phyloP scores from a whole-genome alignment of 495 filamentous ascomycete species.

The Penicillium fimorum region DNA sequence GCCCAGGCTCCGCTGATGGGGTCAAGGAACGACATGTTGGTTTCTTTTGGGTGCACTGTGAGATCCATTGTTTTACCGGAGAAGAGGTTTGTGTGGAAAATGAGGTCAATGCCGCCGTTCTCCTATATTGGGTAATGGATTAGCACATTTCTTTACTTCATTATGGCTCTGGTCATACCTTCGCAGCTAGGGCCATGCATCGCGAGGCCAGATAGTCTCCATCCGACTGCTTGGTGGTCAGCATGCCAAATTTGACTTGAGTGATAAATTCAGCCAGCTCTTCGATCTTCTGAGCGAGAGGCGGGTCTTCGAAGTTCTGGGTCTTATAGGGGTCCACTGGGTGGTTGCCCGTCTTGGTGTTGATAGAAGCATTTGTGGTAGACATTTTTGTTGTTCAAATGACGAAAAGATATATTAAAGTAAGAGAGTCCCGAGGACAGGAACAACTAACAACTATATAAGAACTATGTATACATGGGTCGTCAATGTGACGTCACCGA shows the following conservation, averaged over 20 bases:
- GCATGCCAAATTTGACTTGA: conserved; percentile 75
- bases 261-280: conserved; percentile 68
- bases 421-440: not conserved
- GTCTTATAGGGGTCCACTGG: conserved; percentile 78
- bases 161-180: conserved; percentile 48
- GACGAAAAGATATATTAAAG: not conserved
- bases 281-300: conserved; percentile 74
- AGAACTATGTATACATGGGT: conserved; percentile 10
- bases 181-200: conserved; percentile 88
- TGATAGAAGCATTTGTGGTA: conserved; percentile 40
- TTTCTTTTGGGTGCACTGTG: conserved; percentile 61
- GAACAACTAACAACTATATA: conserved; percentile 8
- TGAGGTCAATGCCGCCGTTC: conserved; percentile 74
- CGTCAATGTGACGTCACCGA: conserved; percentile 36
- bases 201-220: conserved; percentile 69
- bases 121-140: conserved; percentile 49
- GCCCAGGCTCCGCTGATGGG: conserved; percentile 69
- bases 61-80: conserved; percentile 90
- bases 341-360: conserved; percentile 58
- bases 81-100: conserved; percentile 94
- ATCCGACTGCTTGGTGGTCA: conserved; percentile 67
- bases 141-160: not conserved
- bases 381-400: conserved; percentile 29
- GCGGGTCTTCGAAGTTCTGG: conserved; percentile 62
- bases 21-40: conserved; percentile 86